Base-by-base conservation (phyloP, 495 filamentous ascomycete species). In the Daldinia grandis region DNA sequence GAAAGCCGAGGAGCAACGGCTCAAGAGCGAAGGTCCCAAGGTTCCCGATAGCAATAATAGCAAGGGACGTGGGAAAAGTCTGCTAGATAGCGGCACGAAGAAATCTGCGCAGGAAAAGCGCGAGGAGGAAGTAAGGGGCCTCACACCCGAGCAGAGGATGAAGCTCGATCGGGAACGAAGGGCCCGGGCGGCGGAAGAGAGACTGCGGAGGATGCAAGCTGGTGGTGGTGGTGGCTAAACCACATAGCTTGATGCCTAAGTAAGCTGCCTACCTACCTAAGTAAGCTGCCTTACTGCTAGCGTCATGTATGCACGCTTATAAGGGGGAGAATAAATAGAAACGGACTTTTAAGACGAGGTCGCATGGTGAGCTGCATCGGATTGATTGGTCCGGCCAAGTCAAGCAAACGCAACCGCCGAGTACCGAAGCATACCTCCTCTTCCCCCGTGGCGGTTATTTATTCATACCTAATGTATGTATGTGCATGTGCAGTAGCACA, bases 131-230 rank as follows among this genome's bases (percentile, higher is more conserved):
- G 88, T 84, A 64, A 86, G 92, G 72, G 94, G 93, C 0, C 86
- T 97, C 86, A 94, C 91, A 15, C 87, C 92, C 2, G 93, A 97
- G 81, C 92, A 91, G 87, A 87, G 87, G 76, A 86, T 89, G 89
- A 85, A 85, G 75, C 70, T 97, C 71, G 94, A 97, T 76, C 84
- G 92, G 77, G 92, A 93, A 79, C 85, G 89, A 57, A 90, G 93
- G 73, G 93, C 92, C 12, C 87, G 93, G 64, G 94, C 94, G 14
- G 93, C 92, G 3, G 93, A 97, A 81, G 94, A 94, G 83, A 88
- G 95, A 69, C 86, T 98, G 42, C 87, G 82, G 76, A 80, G 87
- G 72, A 83, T 93, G 86, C 85, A 84, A 64, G 81, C 73, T 35
- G 68, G 70, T 74, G 69, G 54, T 74, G 69, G 54, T 40, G 30